phyloP scores from a whole-genome alignment of 495 filamentous ascomycete species.

The Aspergillus saccharolyticus region DNA sequence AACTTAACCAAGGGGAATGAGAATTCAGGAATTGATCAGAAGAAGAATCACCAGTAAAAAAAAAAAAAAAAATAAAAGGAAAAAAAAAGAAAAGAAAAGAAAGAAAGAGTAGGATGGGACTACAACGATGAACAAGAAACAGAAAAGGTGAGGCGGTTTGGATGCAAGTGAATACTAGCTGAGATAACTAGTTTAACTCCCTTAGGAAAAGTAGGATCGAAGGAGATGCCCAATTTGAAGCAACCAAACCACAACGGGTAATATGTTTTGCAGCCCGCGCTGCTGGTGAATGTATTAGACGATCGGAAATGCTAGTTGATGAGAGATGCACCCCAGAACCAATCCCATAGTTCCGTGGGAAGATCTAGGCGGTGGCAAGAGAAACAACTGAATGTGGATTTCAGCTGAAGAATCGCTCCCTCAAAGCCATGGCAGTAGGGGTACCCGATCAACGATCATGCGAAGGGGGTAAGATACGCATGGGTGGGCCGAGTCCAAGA shows the following conservation, averaged over 20 bases:
- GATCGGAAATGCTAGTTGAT: neutral
- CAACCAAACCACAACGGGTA: neutral
- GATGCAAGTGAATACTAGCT: too few species aligned
- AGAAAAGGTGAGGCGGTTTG: too few species aligned
- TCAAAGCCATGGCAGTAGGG: neutral
- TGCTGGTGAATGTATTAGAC: too few species aligned
- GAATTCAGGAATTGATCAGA: too few species aligned
- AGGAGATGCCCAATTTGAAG: neutral
- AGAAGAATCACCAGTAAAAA: too few species aligned
- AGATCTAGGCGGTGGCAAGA: neutral
- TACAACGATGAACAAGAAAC: too few species aligned
- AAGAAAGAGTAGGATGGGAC: too few species aligned
- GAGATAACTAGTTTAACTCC: too few species aligned
- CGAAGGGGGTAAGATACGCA: neutral
- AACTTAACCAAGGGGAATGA: too few species aligned
- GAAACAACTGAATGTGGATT: neutral
- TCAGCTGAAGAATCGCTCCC: neutral
- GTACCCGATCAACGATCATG: neutral
- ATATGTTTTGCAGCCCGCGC: too few species aligned
- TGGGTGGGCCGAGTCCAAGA: neutral
- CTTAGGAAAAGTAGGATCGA: neutral
- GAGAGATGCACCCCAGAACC: neutral
- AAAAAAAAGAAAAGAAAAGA: neutral
- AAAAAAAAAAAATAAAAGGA: neutral
- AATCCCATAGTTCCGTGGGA: neutral